Conservation (phyloP, 78 protist genomes). For the Creolimax fragrantissima region DNA sequence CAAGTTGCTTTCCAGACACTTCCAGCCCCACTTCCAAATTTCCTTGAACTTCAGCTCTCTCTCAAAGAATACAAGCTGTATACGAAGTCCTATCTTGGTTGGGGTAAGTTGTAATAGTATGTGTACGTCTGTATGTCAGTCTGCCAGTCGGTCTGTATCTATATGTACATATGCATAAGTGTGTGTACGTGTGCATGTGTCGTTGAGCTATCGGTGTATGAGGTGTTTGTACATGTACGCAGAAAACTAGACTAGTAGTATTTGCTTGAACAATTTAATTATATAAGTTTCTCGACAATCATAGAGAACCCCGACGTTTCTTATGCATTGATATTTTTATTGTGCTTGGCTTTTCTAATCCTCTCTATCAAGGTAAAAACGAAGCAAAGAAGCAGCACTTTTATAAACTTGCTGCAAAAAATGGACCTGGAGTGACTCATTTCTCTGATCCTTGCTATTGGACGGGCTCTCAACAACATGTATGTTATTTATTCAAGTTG, state of each 20-base stretch:
- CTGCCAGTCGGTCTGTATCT: too few species aligned
- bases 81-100: neutral
- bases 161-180: too few species aligned
- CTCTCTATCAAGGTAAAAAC: neutral
- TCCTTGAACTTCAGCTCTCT: neutral
- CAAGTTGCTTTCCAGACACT: neutral
- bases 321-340: too few species aligned
- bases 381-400: neutral
- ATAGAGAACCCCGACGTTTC: too few species aligned
- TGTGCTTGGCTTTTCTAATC: too few species aligned
- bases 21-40: neutral
- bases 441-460: neutral
- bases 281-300: too few species aligned
- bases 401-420: neutral
- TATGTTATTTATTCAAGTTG: neutral
- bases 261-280: too few species aligned
- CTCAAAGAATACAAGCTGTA: neutral
- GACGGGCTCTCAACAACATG: neutral
- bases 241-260: too few species aligned
- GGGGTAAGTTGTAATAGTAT: neutral
- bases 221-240: too few species aligned
- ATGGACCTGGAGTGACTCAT: neutral
- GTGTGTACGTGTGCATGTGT: too few species aligned
- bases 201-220: too few species aligned
- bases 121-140: neutral